Evolutionary conservation across 495 filamentous ascomycete species (phyloP).

Genomic region (Neurospora tetraspora): DNA sequence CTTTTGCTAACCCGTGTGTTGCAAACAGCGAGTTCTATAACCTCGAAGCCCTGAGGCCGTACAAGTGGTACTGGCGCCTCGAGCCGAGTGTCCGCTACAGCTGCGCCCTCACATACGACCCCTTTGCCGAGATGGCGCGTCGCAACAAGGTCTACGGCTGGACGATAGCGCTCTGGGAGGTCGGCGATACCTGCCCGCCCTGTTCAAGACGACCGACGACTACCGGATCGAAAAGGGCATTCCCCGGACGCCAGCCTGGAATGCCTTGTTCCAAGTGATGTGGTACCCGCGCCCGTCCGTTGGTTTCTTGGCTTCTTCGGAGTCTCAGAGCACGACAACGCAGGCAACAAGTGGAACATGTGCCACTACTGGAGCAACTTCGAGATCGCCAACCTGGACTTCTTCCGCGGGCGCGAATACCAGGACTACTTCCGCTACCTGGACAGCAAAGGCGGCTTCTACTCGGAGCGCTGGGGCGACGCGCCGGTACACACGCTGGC

Average conservation of each 20-base stretch:
- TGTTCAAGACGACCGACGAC: slow-evolving; percentile 37
- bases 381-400: slow-evolving; percentile 45
- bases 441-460: slow-evolving; percentile 41
- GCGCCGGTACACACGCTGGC: slow-evolving; percentile 44
- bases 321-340: slow-evolving; percentile 17
- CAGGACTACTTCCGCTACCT: slow-evolving; percentile 38
- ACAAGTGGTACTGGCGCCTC: slow-evolving; percentile 47
- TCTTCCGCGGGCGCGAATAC: slow-evolving; percentile 40
- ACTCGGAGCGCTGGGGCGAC: slow-evolving; percentile 49
- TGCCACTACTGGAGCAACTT: slow-evolving; percentile 54
- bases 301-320: slow-evolving; percentile 26
- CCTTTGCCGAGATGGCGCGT: slow-evolving; percentile 43
- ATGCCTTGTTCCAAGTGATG: slow-evolving; percentile 27
- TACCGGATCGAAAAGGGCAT: slow-evolving; percentile 28
- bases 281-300: slow-evolving; percentile 33
- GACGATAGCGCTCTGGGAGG: slow-evolving; percentile 42
- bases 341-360: slow-evolving; percentile 37
- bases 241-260: slow-evolving; percentile 26
- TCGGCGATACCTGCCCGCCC: slow-evolving; percentile 37
- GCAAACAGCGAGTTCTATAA: slow-evolving; percentile 48
- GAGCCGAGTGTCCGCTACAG: slow-evolving; percentile 43
- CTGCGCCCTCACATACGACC: slow-evolving; percentile 46
- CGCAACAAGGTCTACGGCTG: slow-evolving; percentile 43
- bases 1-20: not conserved
- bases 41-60: slow-evolving; percentile 31